Percentiles rank a stretch among this genome's conserved stretches.
These are phyloP conservation scores for Zalaria sp. DNA, from an alignment of 2,329 filamentous ascomycete genomes.

Conservation along the genomic window DNA sequence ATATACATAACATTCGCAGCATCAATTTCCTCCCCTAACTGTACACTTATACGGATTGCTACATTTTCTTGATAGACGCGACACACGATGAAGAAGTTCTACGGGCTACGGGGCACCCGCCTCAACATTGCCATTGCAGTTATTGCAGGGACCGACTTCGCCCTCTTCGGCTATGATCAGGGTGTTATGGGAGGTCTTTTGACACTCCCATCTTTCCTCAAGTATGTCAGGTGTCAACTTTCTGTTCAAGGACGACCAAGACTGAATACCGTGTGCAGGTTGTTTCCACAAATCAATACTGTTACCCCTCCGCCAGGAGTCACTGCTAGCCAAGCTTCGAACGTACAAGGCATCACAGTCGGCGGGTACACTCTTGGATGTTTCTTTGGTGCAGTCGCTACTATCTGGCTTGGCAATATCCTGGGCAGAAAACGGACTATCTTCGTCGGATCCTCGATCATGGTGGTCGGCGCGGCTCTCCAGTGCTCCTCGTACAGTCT, in stretches of 20 bases:
- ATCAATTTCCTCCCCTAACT: no score
- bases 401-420: slow-evolving; percentile 35
- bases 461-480: slow-evolving; percentile 31
- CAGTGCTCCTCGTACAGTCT: slow-evolving; percentile 30
- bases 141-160: slow-evolving; percentile 20
- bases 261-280: slow-evolving; percentile 11
- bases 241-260: no score
- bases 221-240: no score
- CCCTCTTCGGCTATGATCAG: slow-evolving; percentile 3
- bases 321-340: slow-evolving; percentile 6
- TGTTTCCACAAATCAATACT: slow-evolving; percentile 25
- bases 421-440: slow-evolving; percentile 37
- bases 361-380: slow-evolving; percentile 25
- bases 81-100: slow-evolving; percentile 11
- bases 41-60: no score
- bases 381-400: slow-evolving; percentile 34
- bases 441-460: slow-evolving; percentile 31
- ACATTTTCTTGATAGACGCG: no score
- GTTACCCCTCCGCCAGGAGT: slow-evolving; percentile 5
- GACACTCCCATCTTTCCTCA: slow-evolving; percentile 22
- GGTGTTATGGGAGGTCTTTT: slow-evolving; percentile 31
- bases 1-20: no score
- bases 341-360: slow-evolving; percentile 14
- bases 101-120: slow-evolving; percentile 24
- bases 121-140: slow-evolving; percentile 29